Conservation (phyloP, 129 eudicot genomes). For the Kitagawia praeruptora region DNA sequence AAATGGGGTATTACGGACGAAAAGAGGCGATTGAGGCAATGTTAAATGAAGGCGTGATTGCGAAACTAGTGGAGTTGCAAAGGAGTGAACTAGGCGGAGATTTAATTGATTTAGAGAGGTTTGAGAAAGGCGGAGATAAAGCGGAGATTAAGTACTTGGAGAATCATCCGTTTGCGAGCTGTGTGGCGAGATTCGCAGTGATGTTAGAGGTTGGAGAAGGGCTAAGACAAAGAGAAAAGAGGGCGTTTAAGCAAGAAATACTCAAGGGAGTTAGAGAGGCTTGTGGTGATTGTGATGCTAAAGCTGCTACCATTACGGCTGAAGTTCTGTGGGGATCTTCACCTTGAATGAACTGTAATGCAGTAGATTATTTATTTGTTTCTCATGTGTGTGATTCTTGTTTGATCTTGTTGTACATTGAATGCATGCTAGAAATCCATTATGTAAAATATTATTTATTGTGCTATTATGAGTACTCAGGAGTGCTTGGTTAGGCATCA, state of each 20-base stretch:
- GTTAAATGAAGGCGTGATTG: conserved; percentile 43
- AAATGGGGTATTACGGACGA: conserved; percentile 76
- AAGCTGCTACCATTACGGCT: conserved; percentile 77
- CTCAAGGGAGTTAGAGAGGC: conserved; percentile 50
- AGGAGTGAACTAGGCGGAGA: conserved; percentile 36
- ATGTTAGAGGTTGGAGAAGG: conserved; percentile 92
- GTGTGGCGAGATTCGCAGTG: conserved; percentile 77
- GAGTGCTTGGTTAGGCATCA: background rate
- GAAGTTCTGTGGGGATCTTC: conserved; percentile 96
- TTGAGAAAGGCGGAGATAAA: conserved; percentile 6
- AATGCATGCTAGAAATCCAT: background rate
- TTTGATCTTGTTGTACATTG: background rate
- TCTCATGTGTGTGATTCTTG: background rate
- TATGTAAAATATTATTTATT: background rate
- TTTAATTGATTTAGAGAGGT: conserved; percentile 30
- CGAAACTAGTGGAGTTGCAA: conserved; percentile 69
- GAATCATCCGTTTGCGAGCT: conserved; percentile 51
- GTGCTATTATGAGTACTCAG: background rate
- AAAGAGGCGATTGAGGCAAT: conserved; percentile 78
- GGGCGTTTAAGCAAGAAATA: conserved; percentile 58
- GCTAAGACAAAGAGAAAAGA: conserved; percentile 67
- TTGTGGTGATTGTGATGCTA: conserved; percentile 46
- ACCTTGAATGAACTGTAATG: conserved; percentile 25
- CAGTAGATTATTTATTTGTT: background rate
- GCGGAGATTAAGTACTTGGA: conserved; percentile 10